These are phyloP conservation scores for Begonia peltatifolia DNA, from an alignment of 306 rosid species.

Conservation along the genomic window DNA sequence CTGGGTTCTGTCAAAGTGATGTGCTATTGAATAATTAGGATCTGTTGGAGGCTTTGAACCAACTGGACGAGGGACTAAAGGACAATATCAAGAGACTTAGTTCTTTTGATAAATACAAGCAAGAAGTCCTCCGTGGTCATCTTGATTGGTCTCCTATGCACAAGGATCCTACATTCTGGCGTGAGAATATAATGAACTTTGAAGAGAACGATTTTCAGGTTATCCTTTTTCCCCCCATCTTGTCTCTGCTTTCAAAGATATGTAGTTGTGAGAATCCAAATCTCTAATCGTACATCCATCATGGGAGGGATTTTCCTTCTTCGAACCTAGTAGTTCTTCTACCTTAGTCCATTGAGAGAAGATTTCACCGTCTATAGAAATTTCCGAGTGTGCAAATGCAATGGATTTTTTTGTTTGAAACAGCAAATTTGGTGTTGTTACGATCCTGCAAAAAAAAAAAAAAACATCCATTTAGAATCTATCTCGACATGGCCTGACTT, in stretches of 20 bases:
- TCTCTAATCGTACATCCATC: too few relatives aligned
- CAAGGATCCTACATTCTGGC: constrained; percentile 88
- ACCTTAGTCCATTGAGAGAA: too few relatives aligned
- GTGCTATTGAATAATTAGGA: constrained; percentile 34
- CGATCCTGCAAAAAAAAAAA: too few relatives aligned
- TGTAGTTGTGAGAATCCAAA: too few relatives aligned
- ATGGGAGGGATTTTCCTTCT: too few relatives aligned
- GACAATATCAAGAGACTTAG: constrained; percentile 77
- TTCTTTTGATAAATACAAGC: constrained; percentile 87
- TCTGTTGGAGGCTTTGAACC: constrained; percentile 79
- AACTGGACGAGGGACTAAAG: constrained; percentile 76
- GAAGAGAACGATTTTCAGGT: constrained; percentile 99
- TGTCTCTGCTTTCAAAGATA: constrained; percentile 1
- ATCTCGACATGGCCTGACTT: too few relatives aligned
- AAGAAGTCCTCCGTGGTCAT: constrained; percentile 89
- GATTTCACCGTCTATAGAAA: too few relatives aligned
- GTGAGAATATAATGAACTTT: constrained; percentile 60
- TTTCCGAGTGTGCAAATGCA: too few relatives aligned
- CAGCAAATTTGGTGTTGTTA: too few relatives aligned
- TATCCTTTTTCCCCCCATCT: constrained; percentile 1
- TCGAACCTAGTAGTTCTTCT: too few relatives aligned
- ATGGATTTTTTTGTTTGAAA: too few relatives aligned
- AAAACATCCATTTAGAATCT: too few relatives aligned
- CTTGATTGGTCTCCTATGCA: constrained; percentile 99
- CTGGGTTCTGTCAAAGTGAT: constrained; percentile 5